Percentiles rank a stretch among this genome's conserved stretches.
These are phyloP conservation scores for Globisporangium echinulatum DNA, from an alignment of 352 stramenopile genomes.

Conservation along the genomic window DNA sequence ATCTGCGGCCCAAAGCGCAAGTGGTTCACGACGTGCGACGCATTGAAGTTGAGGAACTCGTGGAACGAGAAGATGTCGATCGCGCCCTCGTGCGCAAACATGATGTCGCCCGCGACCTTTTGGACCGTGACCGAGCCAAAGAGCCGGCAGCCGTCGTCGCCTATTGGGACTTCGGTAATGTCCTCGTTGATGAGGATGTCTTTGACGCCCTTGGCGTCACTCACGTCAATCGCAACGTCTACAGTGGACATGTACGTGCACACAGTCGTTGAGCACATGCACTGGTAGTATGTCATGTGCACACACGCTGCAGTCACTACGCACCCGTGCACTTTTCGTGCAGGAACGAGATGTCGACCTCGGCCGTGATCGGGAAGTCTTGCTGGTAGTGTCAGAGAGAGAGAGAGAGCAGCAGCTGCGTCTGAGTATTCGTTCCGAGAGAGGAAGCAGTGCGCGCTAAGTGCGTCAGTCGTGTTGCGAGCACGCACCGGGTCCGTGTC, in stretches of 20 bases:
- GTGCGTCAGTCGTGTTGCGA: no score
- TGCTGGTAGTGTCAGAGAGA: slow-evolving; percentile 33
- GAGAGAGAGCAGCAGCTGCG: no score
- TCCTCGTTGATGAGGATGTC: slow-evolving; percentile 69
- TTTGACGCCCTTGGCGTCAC: slow-evolving; percentile 81
- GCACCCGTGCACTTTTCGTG: slow-evolving; percentile 71
- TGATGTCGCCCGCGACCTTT: slow-evolving; percentile 79
- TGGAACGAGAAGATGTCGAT: slow-evolving; percentile 84
- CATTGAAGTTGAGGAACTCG: slow-evolving; percentile 88
- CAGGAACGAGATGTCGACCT: slow-evolving; percentile 80
- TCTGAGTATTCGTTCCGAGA: no score
- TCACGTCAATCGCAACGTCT: slow-evolving; percentile 83
- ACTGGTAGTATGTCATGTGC: background rate
- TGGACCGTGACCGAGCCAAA: slow-evolving; percentile 61
- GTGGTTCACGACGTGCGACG: slow-evolving; percentile 75
- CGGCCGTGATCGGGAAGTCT: slow-evolving; percentile 68
- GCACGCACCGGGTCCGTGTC: slow-evolving; percentile 66
- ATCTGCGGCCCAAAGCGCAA: slow-evolving; percentile 74
- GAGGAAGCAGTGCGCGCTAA: no score
- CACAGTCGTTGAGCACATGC: background rate
- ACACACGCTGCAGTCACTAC: background rate
- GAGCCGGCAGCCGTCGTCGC: slow-evolving; percentile 73
- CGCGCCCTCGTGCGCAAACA: slow-evolving; percentile 80
- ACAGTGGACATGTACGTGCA: slow-evolving; percentile 1
- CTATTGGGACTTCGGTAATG: slow-evolving; percentile 49